These are phyloP conservation scores for Chalciporus sp. DNA, from an alignment of 1,284 basidiomycete genomes.

Conservation along the genomic window DNA sequence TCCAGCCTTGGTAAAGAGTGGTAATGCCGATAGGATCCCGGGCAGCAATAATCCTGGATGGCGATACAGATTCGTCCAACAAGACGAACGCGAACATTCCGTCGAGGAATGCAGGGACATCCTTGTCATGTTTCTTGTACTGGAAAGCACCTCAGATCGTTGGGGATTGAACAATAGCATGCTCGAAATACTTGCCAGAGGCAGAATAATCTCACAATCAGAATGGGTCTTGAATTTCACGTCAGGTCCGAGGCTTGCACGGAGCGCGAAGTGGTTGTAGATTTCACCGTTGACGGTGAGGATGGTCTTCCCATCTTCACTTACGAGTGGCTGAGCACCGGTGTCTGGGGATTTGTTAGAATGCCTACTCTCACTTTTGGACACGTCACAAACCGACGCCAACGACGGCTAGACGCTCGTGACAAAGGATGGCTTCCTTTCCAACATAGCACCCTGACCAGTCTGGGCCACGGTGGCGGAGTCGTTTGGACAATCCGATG, in stretches of 20 bases:
- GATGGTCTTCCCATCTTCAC: constrained; percentile 83
- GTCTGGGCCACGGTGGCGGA: constrained; percentile 93
- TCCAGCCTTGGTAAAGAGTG: constrained; percentile 96
- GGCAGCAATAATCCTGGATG: constrained; percentile 91
- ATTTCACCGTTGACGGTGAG: constrained; percentile 99
- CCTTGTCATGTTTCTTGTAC: constrained; percentile 85
- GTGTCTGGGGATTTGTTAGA: constrained; percentile 65
- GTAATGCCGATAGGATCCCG: constrained; percentile 99
- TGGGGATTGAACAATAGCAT: neutral
- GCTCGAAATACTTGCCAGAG: constrained; percentile 61
- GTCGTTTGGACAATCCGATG: constrained; percentile 85
- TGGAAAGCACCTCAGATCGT: constrained; percentile 34
- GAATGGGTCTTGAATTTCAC: constrained; percentile 96
- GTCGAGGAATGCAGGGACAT: constrained; percentile 82
- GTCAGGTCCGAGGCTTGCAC: constrained; percentile 64
- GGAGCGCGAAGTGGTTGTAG: constrained; percentile 93
- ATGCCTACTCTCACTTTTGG: neutral
- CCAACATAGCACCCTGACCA: constrained; percentile 95
- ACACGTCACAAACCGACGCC: constrained; percentile 81
- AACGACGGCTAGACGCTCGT: constrained; percentile 95
- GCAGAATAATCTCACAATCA: constrained; percentile 97
- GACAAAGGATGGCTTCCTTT: constrained; percentile 79
- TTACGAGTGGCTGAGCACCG: constrained; percentile 94
- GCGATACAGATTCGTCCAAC: constrained; percentile 89
- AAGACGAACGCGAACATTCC: constrained; percentile 99